Conservation (phyloP, 768 basidiomycete genomes). For the Lactarius sanguifluus region DNA sequence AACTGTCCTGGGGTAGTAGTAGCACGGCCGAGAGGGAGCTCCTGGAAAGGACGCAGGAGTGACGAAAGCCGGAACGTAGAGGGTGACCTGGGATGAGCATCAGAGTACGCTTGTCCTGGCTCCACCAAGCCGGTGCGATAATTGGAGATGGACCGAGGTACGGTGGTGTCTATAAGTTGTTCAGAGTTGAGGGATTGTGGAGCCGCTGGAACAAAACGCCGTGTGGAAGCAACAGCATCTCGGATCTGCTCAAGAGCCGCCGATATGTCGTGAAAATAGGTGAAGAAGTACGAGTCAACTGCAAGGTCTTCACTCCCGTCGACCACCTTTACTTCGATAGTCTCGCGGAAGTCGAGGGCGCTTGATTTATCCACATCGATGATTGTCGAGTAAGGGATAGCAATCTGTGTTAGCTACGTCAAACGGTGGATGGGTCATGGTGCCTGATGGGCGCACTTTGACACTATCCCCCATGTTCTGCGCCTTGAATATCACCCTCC, state of each 20-base stretch:
- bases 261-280: constrained; percentile 85
- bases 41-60: constrained; percentile 68
- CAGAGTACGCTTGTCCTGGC: constrained; percentile 36
- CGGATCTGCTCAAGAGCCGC: constrained; percentile 80
- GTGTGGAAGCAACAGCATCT: constrained; percentile 58
- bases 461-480: constrained; percentile 97
- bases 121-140: constrained; percentile 17
- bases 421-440: neutral
- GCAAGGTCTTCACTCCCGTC: constrained; percentile 78
- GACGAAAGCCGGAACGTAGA: constrained; percentile 64
- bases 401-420: constrained; percentile 54
- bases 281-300: constrained; percentile 89
- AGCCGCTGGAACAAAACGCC: constrained; percentile 40
- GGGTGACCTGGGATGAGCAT: constrained; percentile 31
- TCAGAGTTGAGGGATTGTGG: constrained; percentile 34
- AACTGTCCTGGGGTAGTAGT: constrained; percentile 37
- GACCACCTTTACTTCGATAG: constrained; percentile 89
- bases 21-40: constrained; percentile 44
- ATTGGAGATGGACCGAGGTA: constrained; percentile 27
- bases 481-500: constrained; percentile 91
- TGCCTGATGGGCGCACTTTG: constrained; percentile 53
- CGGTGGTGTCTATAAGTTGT: constrained; percentile 60
- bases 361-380: constrained; percentile 85
- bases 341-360: constrained; percentile 94
- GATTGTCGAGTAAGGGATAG: constrained; percentile 89